A percentile compares a stretch with the other conserved stretches of the same genome.
Conservation (phyloP, 2,329 filamentous ascomycete species). For the Aspergillus viridinutans region DNA sequence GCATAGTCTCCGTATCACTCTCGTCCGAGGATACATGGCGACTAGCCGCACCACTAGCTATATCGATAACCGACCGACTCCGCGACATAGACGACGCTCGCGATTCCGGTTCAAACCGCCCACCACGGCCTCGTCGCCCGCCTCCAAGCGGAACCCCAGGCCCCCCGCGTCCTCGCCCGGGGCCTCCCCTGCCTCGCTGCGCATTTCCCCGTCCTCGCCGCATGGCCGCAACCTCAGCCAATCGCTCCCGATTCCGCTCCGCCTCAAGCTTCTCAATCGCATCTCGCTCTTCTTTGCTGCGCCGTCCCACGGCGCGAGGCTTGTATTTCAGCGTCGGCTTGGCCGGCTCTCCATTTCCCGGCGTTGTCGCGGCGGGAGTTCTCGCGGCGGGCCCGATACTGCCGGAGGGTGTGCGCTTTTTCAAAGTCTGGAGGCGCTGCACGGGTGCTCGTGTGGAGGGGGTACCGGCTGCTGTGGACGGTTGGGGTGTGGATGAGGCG, state of each 20-base stretch:
- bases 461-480: slow-evolving; percentile 8
- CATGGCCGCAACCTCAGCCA: slow-evolving; percentile 39
- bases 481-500: slow-evolving; percentile 7
- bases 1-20: slow-evolving; percentile 41
- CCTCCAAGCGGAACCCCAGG: slow-evolving; percentile 24
- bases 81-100: slow-evolving; percentile 25
- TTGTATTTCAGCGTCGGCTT: slow-evolving; percentile 42
- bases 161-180: slow-evolving; percentile 29
- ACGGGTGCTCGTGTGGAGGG: slow-evolving; percentile 31
- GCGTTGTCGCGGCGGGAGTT: slow-evolving; percentile 9
- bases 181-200: slow-evolving; percentile 26
- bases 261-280: slow-evolving; percentile 40
- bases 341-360: slow-evolving; percentile 23
- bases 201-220: slow-evolving; percentile 29
- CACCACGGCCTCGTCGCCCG: slow-evolving; percentile 21
- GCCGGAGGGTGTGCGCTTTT: slow-evolving; percentile 34
- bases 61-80: slow-evolving; percentile 26
- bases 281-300: slow-evolving; percentile 45
- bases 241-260: slow-evolving; percentile 36
- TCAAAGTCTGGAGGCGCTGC: slow-evolving; percentile 41
- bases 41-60: slow-evolving; percentile 15
- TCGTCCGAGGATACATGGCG: slow-evolving; percentile 44
- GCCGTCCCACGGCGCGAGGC: slow-evolving; percentile 38
- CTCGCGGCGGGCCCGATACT: slow-evolving; percentile 29
- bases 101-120: slow-evolving; percentile 20